Evolutionary conservation across 73 alveolate species (phyloP).

Genomic region (Paramecium octaurelia): DNA sequence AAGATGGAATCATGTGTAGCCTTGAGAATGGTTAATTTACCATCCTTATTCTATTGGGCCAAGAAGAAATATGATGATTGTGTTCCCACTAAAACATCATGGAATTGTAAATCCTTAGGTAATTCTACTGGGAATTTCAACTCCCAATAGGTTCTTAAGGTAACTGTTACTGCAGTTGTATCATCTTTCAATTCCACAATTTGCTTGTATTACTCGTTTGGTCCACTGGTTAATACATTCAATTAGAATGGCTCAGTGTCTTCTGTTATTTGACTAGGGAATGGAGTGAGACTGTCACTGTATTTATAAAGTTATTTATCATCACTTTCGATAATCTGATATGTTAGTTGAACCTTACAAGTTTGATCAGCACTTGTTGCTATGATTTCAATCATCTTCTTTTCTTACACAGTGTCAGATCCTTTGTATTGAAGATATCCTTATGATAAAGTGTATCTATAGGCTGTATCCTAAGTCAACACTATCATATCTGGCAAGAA

Average conservation of each 20-base stretch:
- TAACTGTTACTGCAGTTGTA: background rate
- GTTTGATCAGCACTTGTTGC: background rate
- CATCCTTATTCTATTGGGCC: background rate
- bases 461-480: background rate
- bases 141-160: background rate
- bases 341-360: background rate
- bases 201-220: background rate
- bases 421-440: background rate
- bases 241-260: slow-evolving; percentile 14
- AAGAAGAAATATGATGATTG: background rate
- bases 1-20: background rate
- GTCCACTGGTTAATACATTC: background rate
- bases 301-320: background rate
- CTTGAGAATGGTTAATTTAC: background rate
- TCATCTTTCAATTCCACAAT: background rate
- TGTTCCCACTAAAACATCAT: background rate
- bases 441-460: background rate
- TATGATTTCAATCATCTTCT: background rate
- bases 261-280: background rate
- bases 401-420: background rate
- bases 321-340: background rate
- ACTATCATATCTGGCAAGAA: slow-evolving; percentile 19
- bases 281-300: background rate
- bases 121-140: background rate
- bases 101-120: background rate